These are phyloP conservation scores for Panicum miliaceum DNA, from an alignment of 176 grass and related monocot genomes.

Conservation along the genomic window DNA sequence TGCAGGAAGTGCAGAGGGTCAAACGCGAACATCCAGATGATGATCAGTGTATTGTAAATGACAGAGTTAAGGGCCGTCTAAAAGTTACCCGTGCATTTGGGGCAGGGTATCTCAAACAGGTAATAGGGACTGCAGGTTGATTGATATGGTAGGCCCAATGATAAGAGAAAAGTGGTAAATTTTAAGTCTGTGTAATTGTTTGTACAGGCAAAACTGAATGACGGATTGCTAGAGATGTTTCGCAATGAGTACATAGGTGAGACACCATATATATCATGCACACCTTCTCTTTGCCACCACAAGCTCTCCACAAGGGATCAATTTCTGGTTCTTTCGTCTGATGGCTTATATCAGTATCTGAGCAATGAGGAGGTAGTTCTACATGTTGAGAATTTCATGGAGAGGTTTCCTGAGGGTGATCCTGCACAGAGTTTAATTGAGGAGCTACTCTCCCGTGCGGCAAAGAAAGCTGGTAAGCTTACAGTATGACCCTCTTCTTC, in stretches of 20 bases:
- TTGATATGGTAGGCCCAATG: neutral
- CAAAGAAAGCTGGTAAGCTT: constrained; percentile 86
- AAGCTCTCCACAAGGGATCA: constrained; percentile 67
- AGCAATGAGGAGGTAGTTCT: constrained; percentile 93
- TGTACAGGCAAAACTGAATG: constrained; percentile 75
- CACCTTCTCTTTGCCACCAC: constrained; percentile 78
- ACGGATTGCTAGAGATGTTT: constrained; percentile 87
- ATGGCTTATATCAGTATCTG: constrained; percentile 91
- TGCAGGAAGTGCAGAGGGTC: constrained; percentile 88
- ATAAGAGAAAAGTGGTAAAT: neutral
- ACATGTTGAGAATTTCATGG: constrained; percentile 94
- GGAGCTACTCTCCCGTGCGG: constrained; percentile 83
- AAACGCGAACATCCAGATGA: constrained; percentile 87
- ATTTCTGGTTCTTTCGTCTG: constrained; percentile 94
- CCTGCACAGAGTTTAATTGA: constrained; percentile 96
- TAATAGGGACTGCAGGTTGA: constrained; percentile 34
- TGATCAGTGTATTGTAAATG: constrained; percentile 83
- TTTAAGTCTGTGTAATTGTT: constrained; percentile 20
- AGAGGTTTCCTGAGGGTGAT: constrained; percentile 86
- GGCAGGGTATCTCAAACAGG: constrained; percentile 95
- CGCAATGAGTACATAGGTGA: constrained; percentile 80
- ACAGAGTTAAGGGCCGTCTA: constrained; percentile 86
- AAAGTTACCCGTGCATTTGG: constrained; percentile 95
- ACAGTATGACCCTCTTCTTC: constrained; percentile 6
- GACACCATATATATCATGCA: constrained; percentile 78